These are phyloP conservation scores for Podospora pseudoanserina DNA, from an alignment of 495 filamentous ascomycete species.

Conservation along the genomic window DNA sequence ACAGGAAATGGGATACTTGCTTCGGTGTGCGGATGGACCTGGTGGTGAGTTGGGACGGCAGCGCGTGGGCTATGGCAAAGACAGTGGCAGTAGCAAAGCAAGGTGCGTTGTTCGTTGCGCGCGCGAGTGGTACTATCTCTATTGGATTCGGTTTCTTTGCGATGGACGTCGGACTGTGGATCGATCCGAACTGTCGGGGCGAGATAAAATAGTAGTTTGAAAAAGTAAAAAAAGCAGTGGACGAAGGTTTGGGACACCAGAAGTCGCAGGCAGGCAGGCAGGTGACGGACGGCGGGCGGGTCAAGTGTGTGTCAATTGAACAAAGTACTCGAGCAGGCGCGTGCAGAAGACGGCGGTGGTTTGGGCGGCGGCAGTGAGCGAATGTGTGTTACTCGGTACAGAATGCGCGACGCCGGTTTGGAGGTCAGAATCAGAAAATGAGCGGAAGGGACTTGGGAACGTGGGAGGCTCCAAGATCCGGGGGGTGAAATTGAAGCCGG, in stretches of 20 bases:
- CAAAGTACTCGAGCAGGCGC: neutral
- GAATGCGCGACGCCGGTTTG: conserved; percentile 7
- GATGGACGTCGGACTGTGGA: neutral
- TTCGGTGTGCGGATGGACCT: neutral
- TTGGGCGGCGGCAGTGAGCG: neutral
- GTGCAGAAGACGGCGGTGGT: neutral
- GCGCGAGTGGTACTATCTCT: neutral
- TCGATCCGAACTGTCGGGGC: neutral
- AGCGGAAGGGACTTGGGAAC: conserved; percentile 12
- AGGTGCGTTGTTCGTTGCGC: neutral
- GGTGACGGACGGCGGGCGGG: neutral
- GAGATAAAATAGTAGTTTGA: conserved; percentile 7
- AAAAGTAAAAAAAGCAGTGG: neutral
- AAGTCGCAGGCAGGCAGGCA: conserved; percentile 1
- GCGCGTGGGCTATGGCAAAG: neutral
- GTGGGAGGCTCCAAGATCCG: conserved; percentile 10
- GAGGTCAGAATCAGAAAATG: conserved; percentile 9
- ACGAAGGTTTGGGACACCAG: conserved; percentile 1
- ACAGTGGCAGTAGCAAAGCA: neutral
- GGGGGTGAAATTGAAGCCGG: conserved; percentile 29
- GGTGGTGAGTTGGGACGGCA: neutral
- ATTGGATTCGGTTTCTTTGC: neutral
- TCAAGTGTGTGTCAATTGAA: conserved; percentile 1
- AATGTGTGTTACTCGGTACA: conserved; percentile 6
- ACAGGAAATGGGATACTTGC: neutral